Percentiles rank a stretch among this genome's conserved stretches.
Evolutionary conservation across 2,329 filamentous ascomycete genomes (phyloP).

Genomic region (Trichoderma sp.): DNA sequence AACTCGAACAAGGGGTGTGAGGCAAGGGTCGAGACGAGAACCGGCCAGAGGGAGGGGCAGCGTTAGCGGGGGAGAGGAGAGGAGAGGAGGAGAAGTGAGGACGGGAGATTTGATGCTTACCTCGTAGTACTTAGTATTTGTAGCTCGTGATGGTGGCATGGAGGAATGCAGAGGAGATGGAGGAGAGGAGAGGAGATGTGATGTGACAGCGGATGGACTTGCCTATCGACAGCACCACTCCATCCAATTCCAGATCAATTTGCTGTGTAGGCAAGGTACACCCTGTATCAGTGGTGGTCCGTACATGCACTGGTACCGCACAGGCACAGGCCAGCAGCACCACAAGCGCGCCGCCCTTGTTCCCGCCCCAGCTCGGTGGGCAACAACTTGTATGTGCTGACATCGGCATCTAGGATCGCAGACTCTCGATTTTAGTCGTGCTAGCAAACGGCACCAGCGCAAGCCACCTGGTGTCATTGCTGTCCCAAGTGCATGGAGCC

Average conservation of each 20-base stretch:
- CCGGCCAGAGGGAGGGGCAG: background rate
- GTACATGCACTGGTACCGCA: background rate
- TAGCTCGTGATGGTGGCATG: background rate
- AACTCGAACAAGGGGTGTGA: background rate
- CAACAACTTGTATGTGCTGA: background rate
- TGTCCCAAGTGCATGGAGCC: conserved; percentile 12
- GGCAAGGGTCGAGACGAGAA: conserved; percentile 2
- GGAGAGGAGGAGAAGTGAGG: background rate
- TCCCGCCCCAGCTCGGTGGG: background rate
- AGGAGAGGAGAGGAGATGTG: background rate
- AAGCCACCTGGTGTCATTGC: conserved; percentile 10
- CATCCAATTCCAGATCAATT: background rate
- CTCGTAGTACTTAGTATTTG: background rate
- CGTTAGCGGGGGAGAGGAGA: conserved; percentile 1
- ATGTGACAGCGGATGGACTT: background rate
- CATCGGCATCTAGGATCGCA: background rate
- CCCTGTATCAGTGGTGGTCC: background rate
- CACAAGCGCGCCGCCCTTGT: background rate
- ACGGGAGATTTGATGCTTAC: background rate
- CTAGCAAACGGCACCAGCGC: background rate
- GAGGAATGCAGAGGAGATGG: background rate
- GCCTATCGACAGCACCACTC: background rate
- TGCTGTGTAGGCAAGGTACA: background rate
- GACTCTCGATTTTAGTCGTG: background rate
- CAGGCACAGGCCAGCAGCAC: background rate